These are phyloP conservation scores for Conringia planisiliqua DNA, from an alignment of 345 rosid species.

Conservation along the genomic window DNA sequence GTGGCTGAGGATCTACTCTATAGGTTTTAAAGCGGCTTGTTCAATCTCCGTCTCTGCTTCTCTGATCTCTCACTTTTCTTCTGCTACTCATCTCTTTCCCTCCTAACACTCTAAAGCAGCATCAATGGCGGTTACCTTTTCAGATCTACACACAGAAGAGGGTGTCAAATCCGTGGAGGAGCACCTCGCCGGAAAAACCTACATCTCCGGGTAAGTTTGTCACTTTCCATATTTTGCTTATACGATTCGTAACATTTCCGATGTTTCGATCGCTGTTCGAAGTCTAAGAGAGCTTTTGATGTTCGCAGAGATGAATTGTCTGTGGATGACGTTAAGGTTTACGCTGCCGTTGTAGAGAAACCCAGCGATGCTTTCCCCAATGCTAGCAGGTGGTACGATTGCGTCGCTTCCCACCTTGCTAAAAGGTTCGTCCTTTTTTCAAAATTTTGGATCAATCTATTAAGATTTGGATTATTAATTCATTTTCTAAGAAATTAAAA, in stretches of 20 bases:
- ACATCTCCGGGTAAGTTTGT: conserved; percentile 62
- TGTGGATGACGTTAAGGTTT: conserved; percentile 79
- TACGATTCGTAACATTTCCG: background rate
- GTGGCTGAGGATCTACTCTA: background rate
- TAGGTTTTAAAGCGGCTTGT: conserved; percentile 16
- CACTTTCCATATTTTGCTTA: background rate
- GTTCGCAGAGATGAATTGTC: conserved; percentile 45
- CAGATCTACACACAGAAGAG: conserved; percentile 80
- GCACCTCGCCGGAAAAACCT: conserved; percentile 67
- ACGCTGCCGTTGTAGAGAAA: conserved; percentile 58
- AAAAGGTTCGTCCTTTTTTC: conserved; percentile 44
- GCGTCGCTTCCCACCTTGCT: conserved; percentile 62
- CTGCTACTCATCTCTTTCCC: background rate
- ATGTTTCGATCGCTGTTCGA: background rate
- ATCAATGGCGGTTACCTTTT: conserved; percentile 70
- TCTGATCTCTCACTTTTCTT: background rate
- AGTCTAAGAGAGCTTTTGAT: background rate
- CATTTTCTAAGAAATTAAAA: background rate
- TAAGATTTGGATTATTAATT: background rate
- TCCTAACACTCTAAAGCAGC: background rate
- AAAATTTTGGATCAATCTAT: background rate
- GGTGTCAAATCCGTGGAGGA: conserved; percentile 80
- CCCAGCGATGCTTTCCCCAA: conserved; percentile 66
- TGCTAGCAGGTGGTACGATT: conserved; percentile 75
- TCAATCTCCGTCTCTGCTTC: background rate